These are phyloP conservation scores for Hypericum androsaemum DNA, from an alignment of 345 rosid genomes.

Conservation along the genomic window DNA sequence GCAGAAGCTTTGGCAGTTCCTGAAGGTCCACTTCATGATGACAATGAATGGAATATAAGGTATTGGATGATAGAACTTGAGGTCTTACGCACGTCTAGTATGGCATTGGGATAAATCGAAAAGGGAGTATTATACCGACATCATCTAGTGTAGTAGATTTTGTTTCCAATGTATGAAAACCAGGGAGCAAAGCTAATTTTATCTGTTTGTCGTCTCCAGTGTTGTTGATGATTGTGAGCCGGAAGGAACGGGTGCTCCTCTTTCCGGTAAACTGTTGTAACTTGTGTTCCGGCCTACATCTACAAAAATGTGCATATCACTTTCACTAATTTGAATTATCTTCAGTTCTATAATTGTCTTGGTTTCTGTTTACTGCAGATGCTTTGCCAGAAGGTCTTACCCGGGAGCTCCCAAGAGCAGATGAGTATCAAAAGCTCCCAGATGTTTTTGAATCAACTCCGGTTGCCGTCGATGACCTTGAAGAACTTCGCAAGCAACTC, in stretches of 20 bases:
- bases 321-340: not conserved
- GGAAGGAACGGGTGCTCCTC: constrained; percentile 31
- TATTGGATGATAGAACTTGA: constrained; percentile 8
- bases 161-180: not conserved
- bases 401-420: constrained; percentile 78
- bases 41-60: constrained; percentile 97
- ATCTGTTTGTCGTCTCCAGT: constrained; percentile 22
- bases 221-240: constrained; percentile 52
- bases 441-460: constrained; percentile 27
- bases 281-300: not conserved
- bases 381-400: constrained; percentile 80
- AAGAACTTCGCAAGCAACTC: constrained; percentile 70
- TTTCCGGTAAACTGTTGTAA: constrained; percentile 39
- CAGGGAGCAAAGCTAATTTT: not conserved
- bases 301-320: not conserved
- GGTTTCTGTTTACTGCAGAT: constrained; percentile 23
- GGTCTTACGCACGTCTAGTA: no score
- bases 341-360: not conserved
- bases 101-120: no score
- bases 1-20: constrained; percentile 36
- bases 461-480: constrained; percentile 55
- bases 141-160: not conserved
- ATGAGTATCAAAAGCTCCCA: constrained; percentile 35
- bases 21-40: constrained; percentile 63
- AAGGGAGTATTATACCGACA: not conserved